These are phyloP conservation scores for Citrus reticulata DNA, from an alignment of 345 rosid genomes.

Conservation along the genomic window DNA sequence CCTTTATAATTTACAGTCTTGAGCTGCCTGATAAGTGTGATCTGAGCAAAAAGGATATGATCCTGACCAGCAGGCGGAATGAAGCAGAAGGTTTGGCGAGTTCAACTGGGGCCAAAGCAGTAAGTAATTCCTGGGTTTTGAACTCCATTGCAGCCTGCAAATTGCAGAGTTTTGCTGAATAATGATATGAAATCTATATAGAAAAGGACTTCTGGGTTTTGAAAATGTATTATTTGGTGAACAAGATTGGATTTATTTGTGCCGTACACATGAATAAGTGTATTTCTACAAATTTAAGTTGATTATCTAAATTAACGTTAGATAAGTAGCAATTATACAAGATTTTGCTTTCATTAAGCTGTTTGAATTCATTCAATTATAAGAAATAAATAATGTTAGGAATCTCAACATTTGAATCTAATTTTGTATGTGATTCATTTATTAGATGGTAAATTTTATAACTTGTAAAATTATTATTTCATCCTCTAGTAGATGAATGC, in stretches of 20 bases:
- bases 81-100: slow-evolving; percentile 67
- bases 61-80: slow-evolving; percentile 40
- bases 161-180: slow-evolving; percentile 30
- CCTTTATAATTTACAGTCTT: slow-evolving; percentile 62
- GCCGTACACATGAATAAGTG: background rate
- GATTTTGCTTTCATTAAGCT: background rate
- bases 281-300: background rate
- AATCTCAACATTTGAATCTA: no score
- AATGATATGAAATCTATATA: background rate
- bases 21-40: slow-evolving; percentile 47
- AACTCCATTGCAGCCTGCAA: slow-evolving; percentile 74
- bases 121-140: slow-evolving; percentile 79
- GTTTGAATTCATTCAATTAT: no score
- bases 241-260: background rate
- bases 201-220: background rate
- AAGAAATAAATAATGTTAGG: no score
- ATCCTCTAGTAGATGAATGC: background rate
- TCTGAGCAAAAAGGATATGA: slow-evolving; percentile 36
- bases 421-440: no score
- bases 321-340: background rate
- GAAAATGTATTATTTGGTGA: background rate
- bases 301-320: background rate
- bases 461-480: no score
- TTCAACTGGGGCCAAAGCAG: slow-evolving; percentile 58
- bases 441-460: no score